Evolutionary conservation across 2,329 filamentous ascomycete genomes (phyloP).

Genomic region (Claviceps humidiphila): DNA sequence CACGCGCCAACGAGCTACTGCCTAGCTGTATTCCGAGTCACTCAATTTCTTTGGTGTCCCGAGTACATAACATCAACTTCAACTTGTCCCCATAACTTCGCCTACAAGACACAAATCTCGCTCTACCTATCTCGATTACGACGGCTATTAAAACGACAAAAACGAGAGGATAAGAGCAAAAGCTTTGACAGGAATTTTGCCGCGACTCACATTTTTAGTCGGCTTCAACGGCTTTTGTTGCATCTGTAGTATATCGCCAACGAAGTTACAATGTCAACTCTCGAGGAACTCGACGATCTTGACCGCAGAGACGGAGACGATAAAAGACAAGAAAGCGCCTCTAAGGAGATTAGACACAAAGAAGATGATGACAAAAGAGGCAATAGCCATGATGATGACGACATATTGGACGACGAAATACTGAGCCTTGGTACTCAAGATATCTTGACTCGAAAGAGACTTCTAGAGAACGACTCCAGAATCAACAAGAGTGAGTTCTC

Average conservation of each 20-base stretch:
- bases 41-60: background rate
- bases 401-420: slow-evolving; percentile 86
- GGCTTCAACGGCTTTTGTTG: background rate
- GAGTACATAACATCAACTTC: background rate
- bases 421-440: slow-evolving; percentile 87
- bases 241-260: background rate
- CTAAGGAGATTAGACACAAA: slow-evolving; percentile 24
- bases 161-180: no score
- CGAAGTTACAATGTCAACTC: slow-evolving; percentile 57
- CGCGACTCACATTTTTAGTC: no score
- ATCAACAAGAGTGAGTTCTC: slow-evolving; percentile 99
- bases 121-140: background rate
- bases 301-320: slow-evolving; percentile 70
- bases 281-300: slow-evolving; percentile 84
- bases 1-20: slow-evolving; percentile 11
- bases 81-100: background rate
- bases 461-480: slow-evolving; percentile 92
- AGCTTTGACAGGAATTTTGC: no score
- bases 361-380: slow-evolving; percentile 75
- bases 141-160: background rate
- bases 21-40: slow-evolving; percentile 4
- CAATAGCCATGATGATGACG: slow-evolving; percentile 55
- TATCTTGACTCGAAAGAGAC: slow-evolving; percentile 76
- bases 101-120: background rate
- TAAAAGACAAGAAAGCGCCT: slow-evolving; percentile 30